Conservation (phyloP, 2,329 filamentous ascomycete species). For the Cercospora canescens region DNA sequence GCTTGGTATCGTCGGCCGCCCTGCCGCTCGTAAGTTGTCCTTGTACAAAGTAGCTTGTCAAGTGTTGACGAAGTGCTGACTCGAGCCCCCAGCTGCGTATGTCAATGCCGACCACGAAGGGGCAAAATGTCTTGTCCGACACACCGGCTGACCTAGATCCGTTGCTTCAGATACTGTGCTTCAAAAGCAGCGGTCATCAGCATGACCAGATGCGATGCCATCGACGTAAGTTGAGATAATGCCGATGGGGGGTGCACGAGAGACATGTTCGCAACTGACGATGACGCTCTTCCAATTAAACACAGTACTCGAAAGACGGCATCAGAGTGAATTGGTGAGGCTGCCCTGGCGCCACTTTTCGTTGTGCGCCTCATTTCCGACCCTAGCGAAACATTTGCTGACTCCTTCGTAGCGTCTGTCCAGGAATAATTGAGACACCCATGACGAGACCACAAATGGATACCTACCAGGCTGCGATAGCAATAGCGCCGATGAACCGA, state of each 20-base stretch:
- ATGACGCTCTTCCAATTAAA: constrained; percentile 18
- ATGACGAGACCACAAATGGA: constrained; percentile 44
- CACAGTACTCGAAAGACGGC: constrained; percentile 48
- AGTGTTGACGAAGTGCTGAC: constrained; percentile 1
- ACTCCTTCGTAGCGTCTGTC: constrained; percentile 41
- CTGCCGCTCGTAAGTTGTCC: constrained; percentile 42
- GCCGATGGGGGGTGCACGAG: neutral
- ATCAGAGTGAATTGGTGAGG: constrained; percentile 45
- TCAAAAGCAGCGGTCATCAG: constrained; percentile 50
- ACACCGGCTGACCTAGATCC: neutral
- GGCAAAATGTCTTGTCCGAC: constrained; percentile 36
- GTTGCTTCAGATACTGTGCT: constrained; percentile 40
- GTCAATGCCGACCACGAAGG: neutral
- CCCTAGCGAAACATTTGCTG: neutral
- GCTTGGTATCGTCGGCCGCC: constrained; percentile 46
- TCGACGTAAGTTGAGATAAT: constrained; percentile 40
- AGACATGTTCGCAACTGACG: constrained; percentile 6
- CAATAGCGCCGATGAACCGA: constrained; percentile 42
- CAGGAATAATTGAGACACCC: constrained; percentile 49
- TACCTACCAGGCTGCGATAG: constrained; percentile 31
- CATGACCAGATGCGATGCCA: constrained; percentile 51
- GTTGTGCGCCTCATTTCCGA: neutral
- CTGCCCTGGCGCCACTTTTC: neutral
- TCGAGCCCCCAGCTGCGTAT: neutral
- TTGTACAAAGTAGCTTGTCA: neutral